Conservation (phyloP, 345 rosid genomes). For the Sonneratia caseolaris region DNA sequence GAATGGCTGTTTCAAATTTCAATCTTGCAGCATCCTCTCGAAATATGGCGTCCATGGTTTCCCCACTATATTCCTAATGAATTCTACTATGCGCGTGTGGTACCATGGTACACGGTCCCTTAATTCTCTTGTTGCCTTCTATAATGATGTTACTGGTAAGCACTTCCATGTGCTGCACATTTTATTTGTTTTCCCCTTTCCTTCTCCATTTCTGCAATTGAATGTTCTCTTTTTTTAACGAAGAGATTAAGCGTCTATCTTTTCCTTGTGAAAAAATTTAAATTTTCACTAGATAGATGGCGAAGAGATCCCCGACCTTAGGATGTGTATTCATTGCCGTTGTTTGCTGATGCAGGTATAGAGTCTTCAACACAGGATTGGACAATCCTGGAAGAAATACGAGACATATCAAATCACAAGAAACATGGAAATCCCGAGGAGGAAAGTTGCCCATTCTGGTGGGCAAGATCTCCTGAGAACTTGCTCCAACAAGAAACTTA, state of each 20-base stretch:
- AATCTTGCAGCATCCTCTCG: slow-evolving; percentile 62
- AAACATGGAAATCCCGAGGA: slow-evolving; percentile 36
- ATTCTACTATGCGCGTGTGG: slow-evolving; percentile 59
- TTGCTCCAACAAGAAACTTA: slow-evolving; percentile 71
- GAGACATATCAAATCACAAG: slow-evolving; percentile 30
- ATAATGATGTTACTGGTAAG: slow-evolving; percentile 64
- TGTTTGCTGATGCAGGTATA: slow-evolving; percentile 31
- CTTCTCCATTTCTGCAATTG: too few relatives aligned
- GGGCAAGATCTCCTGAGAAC: slow-evolving; percentile 97
- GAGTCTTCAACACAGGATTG: slow-evolving; percentile 34
- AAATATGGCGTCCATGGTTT: slow-evolving; percentile 96
- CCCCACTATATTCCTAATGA: slow-evolving; percentile 72
- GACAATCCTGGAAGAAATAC: slow-evolving; percentile 26
- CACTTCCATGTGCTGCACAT: background rate
- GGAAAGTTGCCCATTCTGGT: slow-evolving; percentile 84
- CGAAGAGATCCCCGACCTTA: too few relatives aligned
- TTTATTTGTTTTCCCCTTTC: too few relatives aligned
- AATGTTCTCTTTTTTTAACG: too few relatives aligned
- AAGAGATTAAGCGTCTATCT: too few relatives aligned
- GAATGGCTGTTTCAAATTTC: slow-evolving; percentile 10
- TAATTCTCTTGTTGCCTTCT: slow-evolving; percentile 64
- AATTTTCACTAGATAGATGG: too few relatives aligned
- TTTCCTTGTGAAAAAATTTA: too few relatives aligned
- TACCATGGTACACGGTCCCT: slow-evolving; percentile 70
- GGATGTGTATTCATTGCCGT: slow-evolving; percentile 3